These are phyloP conservation scores for Rhododendron ovatum DNA, from an alignment of 148 eudicot genomes.

Conservation along the genomic window DNA sequence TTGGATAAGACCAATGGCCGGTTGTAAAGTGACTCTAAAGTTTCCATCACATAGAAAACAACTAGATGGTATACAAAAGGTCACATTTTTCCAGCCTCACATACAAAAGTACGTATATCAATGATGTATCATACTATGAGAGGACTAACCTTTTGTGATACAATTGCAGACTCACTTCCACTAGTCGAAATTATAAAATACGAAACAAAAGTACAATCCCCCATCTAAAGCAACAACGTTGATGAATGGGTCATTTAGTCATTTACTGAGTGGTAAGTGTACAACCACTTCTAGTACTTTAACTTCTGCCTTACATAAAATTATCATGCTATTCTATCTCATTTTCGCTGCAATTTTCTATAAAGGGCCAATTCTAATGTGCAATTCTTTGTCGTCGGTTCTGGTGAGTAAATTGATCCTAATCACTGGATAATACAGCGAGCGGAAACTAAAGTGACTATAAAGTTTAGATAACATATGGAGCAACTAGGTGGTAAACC, in stretches of 20 bases:
- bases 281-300: background rate
- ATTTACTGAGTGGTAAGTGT: background rate
- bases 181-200: background rate
- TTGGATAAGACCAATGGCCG: background rate
- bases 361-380: background rate
- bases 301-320: background rate
- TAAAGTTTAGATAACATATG: background rate
- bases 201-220: background rate
- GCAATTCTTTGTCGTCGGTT: background rate
- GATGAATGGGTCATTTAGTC: background rate
- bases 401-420: background rate
- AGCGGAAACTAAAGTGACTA: background rate
- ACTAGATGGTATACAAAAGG: background rate
- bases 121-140: too few relatives aligned
- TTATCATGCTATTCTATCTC: background rate
- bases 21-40: background rate
- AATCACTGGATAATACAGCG: background rate
- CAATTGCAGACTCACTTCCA: background rate
- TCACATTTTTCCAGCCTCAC: background rate
- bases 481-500: constrained; percentile 4
- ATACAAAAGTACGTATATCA: background rate
- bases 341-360: background rate
- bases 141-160: background rate
- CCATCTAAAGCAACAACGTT: background rate
- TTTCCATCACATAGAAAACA: background rate